Percentiles rank a stretch among this genome's conserved stretches.
Conservation (phyloP, 2,329 filamentous ascomycete genomes). For the Diaporthe citri region DNA sequence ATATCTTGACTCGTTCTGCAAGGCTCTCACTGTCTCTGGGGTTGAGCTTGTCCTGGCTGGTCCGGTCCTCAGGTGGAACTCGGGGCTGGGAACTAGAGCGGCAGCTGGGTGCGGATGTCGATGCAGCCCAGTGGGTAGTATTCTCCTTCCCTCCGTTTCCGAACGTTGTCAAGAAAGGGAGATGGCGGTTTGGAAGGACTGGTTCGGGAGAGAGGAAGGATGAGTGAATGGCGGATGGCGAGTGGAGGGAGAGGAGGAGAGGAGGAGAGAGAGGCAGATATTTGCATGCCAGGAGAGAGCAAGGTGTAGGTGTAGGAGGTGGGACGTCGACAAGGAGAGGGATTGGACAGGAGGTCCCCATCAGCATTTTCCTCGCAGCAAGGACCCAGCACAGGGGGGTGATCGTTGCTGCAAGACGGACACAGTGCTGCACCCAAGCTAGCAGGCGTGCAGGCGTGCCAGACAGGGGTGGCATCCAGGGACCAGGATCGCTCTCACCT, state of each 20-base stretch:
- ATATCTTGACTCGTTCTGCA: conserved; percentile 38
- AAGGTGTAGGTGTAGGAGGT: conserved; percentile 57
- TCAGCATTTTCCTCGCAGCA: conserved; percentile 35
- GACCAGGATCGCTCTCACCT: conserved; percentile 37
- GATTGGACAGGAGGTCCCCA: conserved; percentile 37
- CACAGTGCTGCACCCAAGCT: conserved; percentile 34
- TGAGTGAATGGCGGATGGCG: conserved; percentile 63
- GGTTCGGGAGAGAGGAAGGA: conserved; percentile 59
- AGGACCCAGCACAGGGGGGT: conserved; percentile 27
- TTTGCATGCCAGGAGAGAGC: conserved; percentile 62
- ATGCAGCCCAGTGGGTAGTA: conserved; percentile 43
- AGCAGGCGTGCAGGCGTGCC: conserved; percentile 31
- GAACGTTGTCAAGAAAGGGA: conserved; percentile 47
- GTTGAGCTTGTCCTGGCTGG: conserved; percentile 39
- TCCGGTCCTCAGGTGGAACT: conserved; percentile 45
- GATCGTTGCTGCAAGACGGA: conserved; percentile 32
- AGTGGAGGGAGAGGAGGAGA: conserved; percentile 49
- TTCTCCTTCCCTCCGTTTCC: conserved; percentile 52
- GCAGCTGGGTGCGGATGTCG: conserved; percentile 37
- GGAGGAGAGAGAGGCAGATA: conserved; percentile 56
- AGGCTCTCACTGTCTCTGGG: conserved; percentile 38
- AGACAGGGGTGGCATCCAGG: conserved; percentile 33
- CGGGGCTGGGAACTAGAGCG: conserved; percentile 41
- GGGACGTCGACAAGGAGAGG: conserved; percentile 39
- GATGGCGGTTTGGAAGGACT: conserved; percentile 57